Base-by-base conservation (phyloP, 176 grass and related monocot genomes). In the Carex pumila region DNA sequence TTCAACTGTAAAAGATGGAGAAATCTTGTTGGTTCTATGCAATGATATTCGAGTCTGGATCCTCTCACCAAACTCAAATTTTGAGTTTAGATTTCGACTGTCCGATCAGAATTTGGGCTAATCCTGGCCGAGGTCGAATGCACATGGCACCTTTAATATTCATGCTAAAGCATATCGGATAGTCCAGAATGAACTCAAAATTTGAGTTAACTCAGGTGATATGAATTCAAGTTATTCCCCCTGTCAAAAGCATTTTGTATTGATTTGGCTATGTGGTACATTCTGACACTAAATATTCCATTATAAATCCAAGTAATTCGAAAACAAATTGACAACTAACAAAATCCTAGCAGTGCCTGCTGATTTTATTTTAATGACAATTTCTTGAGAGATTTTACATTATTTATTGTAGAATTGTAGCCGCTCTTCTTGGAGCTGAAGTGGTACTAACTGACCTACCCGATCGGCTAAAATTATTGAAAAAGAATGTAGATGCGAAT, bases 381-480 rank as follows among this genome's bases (percentile, higher is more conserved):
- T 2, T 54, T 54, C 30, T 75, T 55, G 49, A 54, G 45, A 55
- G 12, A 30, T 55, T 76, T 75, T 76, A 32, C 45, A 36, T 37
- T 56, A 30, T 25, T 29, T 76, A 3, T 75, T 52, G 9, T 76
- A 92, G 90, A 65, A 87, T 87, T 43, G 87, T 89, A 22, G 93
- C 84, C 7, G 84, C 93, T 61, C 85, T 92, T 49, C 86, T 95
- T 29, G 90, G 93, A 21, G 93, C 93, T 4, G 71, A 90, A 30
- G 88, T 90, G 11, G 68, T 92, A 34, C 86, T 95, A 22, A 95
- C 93, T 43, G 93, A 98, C 79, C 88, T 98, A 60, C 88, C 89
- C 0, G 91, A 98, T 80, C 95, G 95, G 22, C 88, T 98, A 73
- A 91, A 86, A 84, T 89, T 98, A 55, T 87, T 98, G 18, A 84